phyloP scores from a whole-genome alignment of 768 basidiomycete genomes.

The Scleroderma citrinum region DNA sequence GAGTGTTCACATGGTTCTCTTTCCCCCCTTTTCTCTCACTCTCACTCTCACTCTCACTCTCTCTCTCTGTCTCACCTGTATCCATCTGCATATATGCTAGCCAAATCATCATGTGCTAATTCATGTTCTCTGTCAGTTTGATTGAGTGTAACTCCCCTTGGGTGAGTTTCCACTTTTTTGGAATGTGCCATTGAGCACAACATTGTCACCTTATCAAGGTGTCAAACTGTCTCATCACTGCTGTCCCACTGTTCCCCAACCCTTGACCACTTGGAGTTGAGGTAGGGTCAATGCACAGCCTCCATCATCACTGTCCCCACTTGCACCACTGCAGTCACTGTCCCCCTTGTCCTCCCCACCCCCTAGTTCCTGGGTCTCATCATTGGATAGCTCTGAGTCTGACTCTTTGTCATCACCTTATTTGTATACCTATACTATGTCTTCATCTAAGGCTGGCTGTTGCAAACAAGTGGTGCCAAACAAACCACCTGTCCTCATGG shows the following conservation, averaged over 20 bases:
- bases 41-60: too few species aligned
- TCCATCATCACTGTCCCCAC: neutral
- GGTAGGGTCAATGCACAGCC: neutral
- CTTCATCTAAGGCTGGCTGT: neutral
- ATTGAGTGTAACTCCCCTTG: neutral
- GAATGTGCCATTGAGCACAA: conserved; percentile 42
- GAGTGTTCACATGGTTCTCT: too few species aligned
- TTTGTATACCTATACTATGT: neutral
- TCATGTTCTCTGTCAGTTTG: neutral
- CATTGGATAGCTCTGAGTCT: neutral
- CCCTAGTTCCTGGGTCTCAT: neutral
- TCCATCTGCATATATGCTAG: too few species aligned
- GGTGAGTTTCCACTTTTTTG: conserved; percentile 46
- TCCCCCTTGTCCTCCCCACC: neutral
- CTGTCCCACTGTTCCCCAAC: neutral
- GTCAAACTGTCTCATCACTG: neutral
- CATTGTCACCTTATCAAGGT: conserved; percentile 22
- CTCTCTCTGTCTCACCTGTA: too few species aligned
- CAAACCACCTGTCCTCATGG: neutral
- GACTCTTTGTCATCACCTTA: too few species aligned
- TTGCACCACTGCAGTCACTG: neutral
- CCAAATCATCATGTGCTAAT: neutral
- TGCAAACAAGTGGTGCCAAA: neutral
- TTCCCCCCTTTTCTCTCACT: too few species aligned
- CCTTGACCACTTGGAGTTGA: neutral